Base-by-base conservation (phyloP, 2,329 filamentous ascomycete species). In the Cordyceps fumosorosea region DNA sequence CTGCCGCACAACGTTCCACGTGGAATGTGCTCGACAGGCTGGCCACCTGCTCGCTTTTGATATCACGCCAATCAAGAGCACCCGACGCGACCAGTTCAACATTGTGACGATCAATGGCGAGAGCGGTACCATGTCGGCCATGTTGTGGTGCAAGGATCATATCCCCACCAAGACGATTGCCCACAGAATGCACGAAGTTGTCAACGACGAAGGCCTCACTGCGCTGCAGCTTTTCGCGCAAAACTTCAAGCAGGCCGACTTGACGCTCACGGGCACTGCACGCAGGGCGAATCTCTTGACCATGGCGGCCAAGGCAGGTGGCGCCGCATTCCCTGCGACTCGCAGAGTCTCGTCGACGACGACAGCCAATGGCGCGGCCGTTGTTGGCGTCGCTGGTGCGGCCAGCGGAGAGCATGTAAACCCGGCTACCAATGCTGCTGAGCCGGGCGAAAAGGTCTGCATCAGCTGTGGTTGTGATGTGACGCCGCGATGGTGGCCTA, bases 161-260 rank as follows among this genome's bases (percentile, higher is more conserved):
- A 76, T 82, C n/a, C 82, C 85, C 4, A 80, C 85, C 50, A 91
- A 92, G 74, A 85, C 84, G 1, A 81, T 84, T 45, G 80, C 96
- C 8, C 90, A 98, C 74, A 84, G 81, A 12, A 91, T 97, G 79
- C 84, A 90, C 65, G 92, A 97, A 66, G 73, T 84, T 24, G 86
- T 89, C 12, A 86, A 88, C 61, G 86, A 89, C 22, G 80, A 80
- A n/a, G 86, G 86, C n/a, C 76, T 86, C 59, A 96, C 88, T 68
- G 91, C 90, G 11, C 77, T 99, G 56, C 92, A 97, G 73, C 81
- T 96, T 29, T 99, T 90, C 72, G 90, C 89, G 51, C 88, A 89
- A 67, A 92, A 88, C 63, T 97, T 91, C 79, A 99, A 99, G 75
- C 93, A 98, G 75, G 93, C 95, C 10, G 95, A 99, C 72, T 83